A percentile compares a stretch with the other conserved stretches of the same genome.
phyloP scores from a whole-genome alignment of 495 filamentous ascomycete species.

The Trichoderma virens region DNA sequence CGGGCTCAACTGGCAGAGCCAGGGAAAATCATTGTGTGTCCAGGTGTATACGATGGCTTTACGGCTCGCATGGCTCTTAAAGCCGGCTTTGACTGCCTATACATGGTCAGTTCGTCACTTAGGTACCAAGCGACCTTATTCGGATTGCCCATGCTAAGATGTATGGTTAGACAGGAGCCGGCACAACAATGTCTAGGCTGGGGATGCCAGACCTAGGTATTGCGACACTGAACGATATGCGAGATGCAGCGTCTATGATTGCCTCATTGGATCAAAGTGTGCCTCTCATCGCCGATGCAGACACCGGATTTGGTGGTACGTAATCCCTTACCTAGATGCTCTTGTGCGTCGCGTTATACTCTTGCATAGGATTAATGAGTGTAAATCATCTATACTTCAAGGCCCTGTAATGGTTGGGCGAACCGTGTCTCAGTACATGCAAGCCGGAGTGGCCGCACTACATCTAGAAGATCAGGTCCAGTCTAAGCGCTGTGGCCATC shows the following conservation, averaged over 20 bases:
- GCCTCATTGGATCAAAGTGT: constrained; percentile 45
- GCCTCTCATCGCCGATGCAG: constrained; percentile 53
- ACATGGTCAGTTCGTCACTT: constrained; percentile 43
- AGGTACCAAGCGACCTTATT: background rate
- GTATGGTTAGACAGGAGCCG: constrained; percentile 50
- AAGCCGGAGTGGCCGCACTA: constrained; percentile 51
- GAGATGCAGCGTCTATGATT: constrained; percentile 52
- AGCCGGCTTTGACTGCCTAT: constrained; percentile 48
- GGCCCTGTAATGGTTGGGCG: constrained; percentile 43
- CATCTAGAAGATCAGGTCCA: constrained; percentile 59
- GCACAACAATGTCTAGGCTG: constrained; percentile 50
- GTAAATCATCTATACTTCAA: constrained; percentile 12
- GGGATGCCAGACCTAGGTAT: constrained; percentile 54
- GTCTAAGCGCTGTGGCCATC: constrained; percentile 52
- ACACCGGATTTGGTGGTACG: constrained; percentile 49
- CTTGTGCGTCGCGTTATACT: background rate
- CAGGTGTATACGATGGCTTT: constrained; percentile 58
- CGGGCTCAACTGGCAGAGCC: background rate
- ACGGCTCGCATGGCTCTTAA: constrained; percentile 50
- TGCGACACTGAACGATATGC: constrained; percentile 51
- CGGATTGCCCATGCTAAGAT: constrained; percentile 1
- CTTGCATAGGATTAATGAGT: background rate
- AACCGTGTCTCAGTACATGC: constrained; percentile 46
- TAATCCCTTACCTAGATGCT: background rate
- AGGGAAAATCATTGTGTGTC: constrained; percentile 24